phyloP scores from a whole-genome alignment of 2,329 filamentous ascomycete genomes.

The Pseudopithomyces chartarum region DNA sequence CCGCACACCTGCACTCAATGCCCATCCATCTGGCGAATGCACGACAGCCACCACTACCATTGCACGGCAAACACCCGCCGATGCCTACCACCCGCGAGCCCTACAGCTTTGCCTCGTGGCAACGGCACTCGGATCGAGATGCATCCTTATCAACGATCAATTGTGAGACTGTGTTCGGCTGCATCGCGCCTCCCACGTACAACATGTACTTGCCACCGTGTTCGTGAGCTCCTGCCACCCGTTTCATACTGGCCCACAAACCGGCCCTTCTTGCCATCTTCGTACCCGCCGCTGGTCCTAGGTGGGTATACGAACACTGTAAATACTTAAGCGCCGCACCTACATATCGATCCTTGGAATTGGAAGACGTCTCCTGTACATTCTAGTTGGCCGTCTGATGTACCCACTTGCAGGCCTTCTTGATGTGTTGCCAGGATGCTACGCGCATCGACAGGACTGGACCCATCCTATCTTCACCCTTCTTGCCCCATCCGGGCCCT shows the following conservation, averaged over 20 bases:
- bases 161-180: too few species aligned
- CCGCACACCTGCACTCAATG: not conserved
- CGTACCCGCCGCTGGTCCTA: not conserved
- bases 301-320: not conserved
- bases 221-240: not conserved
- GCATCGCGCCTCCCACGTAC: too few species aligned
- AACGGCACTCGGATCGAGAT: not conserved
- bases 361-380: not conserved
- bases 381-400: conserved; percentile 1
- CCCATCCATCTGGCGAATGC: conserved; percentile 2
- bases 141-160: too few species aligned
- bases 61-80: too few species aligned
- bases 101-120: conserved; percentile 3
- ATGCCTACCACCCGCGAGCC: too few species aligned
- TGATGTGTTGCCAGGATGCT: conserved; percentile 17
- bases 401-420: not conserved
- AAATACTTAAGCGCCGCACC: conserved; percentile 4
- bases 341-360: not conserved
- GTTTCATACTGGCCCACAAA: conserved; percentile 6
- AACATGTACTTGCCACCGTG: too few species aligned
- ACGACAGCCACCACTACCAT: not conserved
- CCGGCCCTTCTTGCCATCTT: conserved; percentile 4
- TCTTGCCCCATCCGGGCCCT: conserved; percentile 8
- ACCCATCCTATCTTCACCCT: conserved; percentile 6
- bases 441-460: conserved; percentile 10